Evolutionary conservation across 2,329 filamentous ascomycete genomes (phyloP).

Genomic region (Pestalotiopsis fici): DNA sequence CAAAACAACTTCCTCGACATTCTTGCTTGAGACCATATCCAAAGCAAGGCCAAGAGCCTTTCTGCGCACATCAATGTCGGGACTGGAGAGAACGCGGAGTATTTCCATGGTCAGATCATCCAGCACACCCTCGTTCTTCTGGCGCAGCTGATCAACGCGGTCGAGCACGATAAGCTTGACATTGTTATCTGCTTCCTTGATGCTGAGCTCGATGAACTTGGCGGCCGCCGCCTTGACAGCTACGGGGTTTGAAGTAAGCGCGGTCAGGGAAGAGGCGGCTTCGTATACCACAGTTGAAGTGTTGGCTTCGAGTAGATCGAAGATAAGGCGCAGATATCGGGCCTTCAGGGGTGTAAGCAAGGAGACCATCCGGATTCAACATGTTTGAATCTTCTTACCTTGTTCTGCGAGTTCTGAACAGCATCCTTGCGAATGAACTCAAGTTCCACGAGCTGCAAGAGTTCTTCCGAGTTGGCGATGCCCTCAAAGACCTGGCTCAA

Average conservation of each 20-base stretch:
- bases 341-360: constrained; percentile 52
- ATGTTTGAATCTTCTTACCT: constrained; percentile 53
- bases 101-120: constrained; percentile 98
- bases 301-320: constrained; percentile 90
- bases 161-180: constrained; percentile 98
- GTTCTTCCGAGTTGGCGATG: constrained; percentile 90
- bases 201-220: constrained; percentile 96
- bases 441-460: constrained; percentile 89
- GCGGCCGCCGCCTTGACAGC: constrained; percentile 94
- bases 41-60: constrained; percentile 89
- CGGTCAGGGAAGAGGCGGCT: constrained; percentile 90
- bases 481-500: constrained; percentile 88
- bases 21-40: constrained; percentile 98
- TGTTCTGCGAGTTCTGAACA: constrained; percentile 91
- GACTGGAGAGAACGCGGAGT: constrained; percentile 88
- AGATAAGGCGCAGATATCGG: constrained; percentile 89
- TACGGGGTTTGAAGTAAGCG: constrained; percentile 93
- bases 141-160: constrained; percentile 83
- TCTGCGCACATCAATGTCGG: constrained; percentile 91
- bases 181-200: constrained; percentile 98
- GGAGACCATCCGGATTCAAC: background rate
- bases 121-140: constrained; percentile 86
- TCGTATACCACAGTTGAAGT: constrained; percentile 97
- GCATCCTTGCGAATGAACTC: constrained; percentile 99
- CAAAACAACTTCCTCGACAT: constrained; percentile 95